A percentile compares a stretch with the other conserved stretches of the same genome.
phyloP scores from a whole-genome alignment of 1,139 yeast genomes.

The Lodderomyces parapsilosis region DNA sequence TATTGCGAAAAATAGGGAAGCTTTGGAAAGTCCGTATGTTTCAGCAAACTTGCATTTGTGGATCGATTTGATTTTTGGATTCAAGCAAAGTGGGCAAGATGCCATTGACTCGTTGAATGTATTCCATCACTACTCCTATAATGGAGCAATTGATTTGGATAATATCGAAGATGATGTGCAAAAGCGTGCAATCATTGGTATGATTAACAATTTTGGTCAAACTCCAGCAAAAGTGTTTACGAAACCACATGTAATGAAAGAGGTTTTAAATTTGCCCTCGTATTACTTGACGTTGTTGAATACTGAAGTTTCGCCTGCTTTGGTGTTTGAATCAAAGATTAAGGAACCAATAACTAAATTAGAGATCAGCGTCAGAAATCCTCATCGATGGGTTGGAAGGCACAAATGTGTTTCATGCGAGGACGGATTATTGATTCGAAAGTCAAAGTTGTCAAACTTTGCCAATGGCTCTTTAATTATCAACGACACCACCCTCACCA shows the following conservation, averaged over 20 bases:
- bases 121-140: slow-evolving; percentile 77
- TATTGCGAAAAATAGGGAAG: slow-evolving; percentile 72
- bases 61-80: slow-evolving; percentile 84
- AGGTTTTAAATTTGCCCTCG: slow-evolving; percentile 36
- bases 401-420: slow-evolving; percentile 37
- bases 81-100: slow-evolving; percentile 66
- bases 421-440: slow-evolving; percentile 40
- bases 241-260: slow-evolving; percentile 59
- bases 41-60: slow-evolving; percentile 72
- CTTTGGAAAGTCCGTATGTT: slow-evolving; percentile 78
- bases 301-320: slow-evolving; percentile 20
- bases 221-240: slow-evolving; percentile 73
- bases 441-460: slow-evolving; percentile 21
- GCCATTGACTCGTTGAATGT: slow-evolving; percentile 70
- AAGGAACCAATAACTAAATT: slow-evolving; percentile 37
- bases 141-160: slow-evolving; percentile 78
- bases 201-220: slow-evolving; percentile 88
- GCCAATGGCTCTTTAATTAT: slow-evolving; percentile 39
- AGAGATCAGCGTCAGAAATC: slow-evolving; percentile 32
- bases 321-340: slow-evolving; percentile 37
- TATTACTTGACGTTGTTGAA: slow-evolving; percentile 27
- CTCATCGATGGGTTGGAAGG: slow-evolving; percentile 45
- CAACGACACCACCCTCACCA: slow-evolving; percentile 42
- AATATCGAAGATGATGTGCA: slow-evolving; percentile 69
- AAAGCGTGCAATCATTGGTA: slow-evolving; percentile 72